Conservation (phyloP, 768 basidiomycete genomes). For the Termitomyces titanicus region DNA sequence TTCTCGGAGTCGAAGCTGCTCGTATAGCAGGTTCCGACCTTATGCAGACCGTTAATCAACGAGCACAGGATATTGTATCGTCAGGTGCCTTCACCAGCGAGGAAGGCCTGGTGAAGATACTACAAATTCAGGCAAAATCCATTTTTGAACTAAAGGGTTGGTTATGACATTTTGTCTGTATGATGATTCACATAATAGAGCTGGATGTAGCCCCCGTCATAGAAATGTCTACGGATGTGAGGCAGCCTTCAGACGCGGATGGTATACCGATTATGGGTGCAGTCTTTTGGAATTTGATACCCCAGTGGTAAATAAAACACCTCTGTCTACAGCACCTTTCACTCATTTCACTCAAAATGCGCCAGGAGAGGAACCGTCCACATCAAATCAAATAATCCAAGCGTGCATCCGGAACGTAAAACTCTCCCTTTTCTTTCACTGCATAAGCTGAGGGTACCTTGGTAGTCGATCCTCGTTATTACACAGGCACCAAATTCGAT, state of each 20-base stretch:
- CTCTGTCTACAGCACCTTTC: neutral
- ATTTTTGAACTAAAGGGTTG: slow-evolving; percentile 8
- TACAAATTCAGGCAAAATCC: slow-evolving; percentile 7
- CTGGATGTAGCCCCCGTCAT: slow-evolving; percentile 11
- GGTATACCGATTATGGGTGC: neutral
- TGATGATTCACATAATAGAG: neutral
- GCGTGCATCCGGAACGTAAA: slow-evolving; percentile 10
- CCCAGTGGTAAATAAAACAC: slow-evolving; percentile 7
- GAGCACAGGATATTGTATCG: slow-evolving; percentile 10
- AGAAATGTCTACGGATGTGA: neutral
- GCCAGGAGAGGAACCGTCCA: slow-evolving; percentile 8
- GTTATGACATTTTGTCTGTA: neutral
- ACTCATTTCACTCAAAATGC: neutral
- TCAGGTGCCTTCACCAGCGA: slow-evolving; percentile 13
- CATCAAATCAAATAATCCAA: slow-evolving; percentile 8
- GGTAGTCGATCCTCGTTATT: slow-evolving; percentile 10
- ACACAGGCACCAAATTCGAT: slow-evolving; percentile 1
- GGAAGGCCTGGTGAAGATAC: slow-evolving; percentile 7
- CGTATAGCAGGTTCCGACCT: neutral
- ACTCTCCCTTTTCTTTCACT: too few species aligned
- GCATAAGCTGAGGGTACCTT: neutral
- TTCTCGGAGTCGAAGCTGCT: slow-evolving; percentile 4
- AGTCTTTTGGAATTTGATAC: slow-evolving; percentile 11
- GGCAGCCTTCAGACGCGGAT: neutral
- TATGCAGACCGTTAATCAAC: neutral